These are phyloP conservation scores for Kuraishia borneana DNA, from an alignment of 805 yeast genomes.

Conservation along the genomic window DNA sequence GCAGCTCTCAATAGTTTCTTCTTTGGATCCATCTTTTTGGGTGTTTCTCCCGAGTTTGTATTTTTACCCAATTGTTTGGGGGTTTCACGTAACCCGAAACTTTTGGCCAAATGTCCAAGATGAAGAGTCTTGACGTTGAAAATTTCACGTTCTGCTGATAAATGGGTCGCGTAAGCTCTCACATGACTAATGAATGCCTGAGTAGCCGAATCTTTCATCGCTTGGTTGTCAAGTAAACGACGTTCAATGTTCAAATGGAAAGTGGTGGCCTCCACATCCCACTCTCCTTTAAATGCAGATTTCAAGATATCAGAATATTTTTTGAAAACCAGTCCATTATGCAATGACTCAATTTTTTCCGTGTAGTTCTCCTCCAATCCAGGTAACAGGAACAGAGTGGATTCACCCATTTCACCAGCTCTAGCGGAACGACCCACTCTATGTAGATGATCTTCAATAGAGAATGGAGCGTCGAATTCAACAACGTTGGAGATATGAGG, in stretches of 20 bases:
- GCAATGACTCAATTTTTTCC: slow-evolving; percentile 46
- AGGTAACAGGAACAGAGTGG: slow-evolving; percentile 73
- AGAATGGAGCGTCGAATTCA: slow-evolving; percentile 92
- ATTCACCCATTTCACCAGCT: slow-evolving; percentile 81
- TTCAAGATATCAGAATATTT: slow-evolving; percentile 32
- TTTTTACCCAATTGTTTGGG: slow-evolving; percentile 67
- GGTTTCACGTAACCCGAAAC: slow-evolving; percentile 89
- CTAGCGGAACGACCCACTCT: slow-evolving; percentile 97
- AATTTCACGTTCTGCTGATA: slow-evolving; percentile 62
- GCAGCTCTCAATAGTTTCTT: slow-evolving; percentile 73
- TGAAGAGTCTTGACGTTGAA: slow-evolving; percentile 80
- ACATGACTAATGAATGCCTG: slow-evolving; percentile 82
- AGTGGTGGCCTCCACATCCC: slow-evolving; percentile 95
- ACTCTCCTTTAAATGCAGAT: slow-evolving; percentile 23
- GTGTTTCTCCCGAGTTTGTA: slow-evolving; percentile 22
- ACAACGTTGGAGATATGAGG: slow-evolving; percentile 79
- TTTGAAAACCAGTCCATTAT: slow-evolving; percentile 36
- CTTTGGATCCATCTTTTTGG: slow-evolving; percentile 49
- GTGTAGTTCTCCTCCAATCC: slow-evolving; percentile 82
- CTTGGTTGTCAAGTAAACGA: slow-evolving; percentile 64
- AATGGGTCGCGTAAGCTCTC: slow-evolving; percentile 93
- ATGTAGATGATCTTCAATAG: slow-evolving; percentile 90
- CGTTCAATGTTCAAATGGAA: slow-evolving; percentile 91
- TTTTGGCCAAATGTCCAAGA: slow-evolving; percentile 91
- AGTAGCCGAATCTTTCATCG: slow-evolving; percentile 54